Conservation (phyloP, 345 rosid genomes). For the Acer campestre region DNA sequence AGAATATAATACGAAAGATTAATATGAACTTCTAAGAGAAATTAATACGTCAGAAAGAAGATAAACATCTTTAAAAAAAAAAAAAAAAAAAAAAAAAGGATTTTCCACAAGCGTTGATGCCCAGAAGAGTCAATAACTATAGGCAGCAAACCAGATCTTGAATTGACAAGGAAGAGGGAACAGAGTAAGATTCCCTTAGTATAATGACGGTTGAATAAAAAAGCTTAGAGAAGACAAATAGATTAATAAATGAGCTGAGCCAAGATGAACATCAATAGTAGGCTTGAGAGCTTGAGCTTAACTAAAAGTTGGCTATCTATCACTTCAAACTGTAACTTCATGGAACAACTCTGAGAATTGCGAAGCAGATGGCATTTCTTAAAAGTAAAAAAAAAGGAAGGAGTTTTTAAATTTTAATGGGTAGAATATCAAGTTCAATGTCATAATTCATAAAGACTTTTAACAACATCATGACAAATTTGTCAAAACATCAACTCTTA, state of each 20-base stretch:
- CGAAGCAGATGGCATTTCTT: neutral
- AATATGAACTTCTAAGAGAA: neutral
- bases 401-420: neutral
- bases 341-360: neutral
- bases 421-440: neutral
- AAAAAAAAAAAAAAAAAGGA: too few species aligned
- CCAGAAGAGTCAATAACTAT: neutral
- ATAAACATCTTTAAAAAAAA: neutral
- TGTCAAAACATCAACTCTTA: too few species aligned
- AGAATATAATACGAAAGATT: neutral
- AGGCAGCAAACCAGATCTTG: neutral
- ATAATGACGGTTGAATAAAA: neutral
- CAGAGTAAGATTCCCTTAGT: neutral
- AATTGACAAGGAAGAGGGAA: neutral
- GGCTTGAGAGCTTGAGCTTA: neutral
- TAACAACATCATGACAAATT: neutral
- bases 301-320: neutral
- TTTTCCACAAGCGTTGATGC: neutral
- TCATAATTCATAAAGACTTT: neutral
- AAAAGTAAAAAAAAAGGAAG: neutral
- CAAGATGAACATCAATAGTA: neutral
- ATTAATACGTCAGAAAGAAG: neutral
- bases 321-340: neutral
- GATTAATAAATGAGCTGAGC: neutral
- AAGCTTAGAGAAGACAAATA: too few species aligned